A percentile compares a stretch with the other conserved stretches of the same genome.
phyloP scores from a whole-genome alignment of 1,139 yeast species.

The Yamadazyma buinensis region DNA sequence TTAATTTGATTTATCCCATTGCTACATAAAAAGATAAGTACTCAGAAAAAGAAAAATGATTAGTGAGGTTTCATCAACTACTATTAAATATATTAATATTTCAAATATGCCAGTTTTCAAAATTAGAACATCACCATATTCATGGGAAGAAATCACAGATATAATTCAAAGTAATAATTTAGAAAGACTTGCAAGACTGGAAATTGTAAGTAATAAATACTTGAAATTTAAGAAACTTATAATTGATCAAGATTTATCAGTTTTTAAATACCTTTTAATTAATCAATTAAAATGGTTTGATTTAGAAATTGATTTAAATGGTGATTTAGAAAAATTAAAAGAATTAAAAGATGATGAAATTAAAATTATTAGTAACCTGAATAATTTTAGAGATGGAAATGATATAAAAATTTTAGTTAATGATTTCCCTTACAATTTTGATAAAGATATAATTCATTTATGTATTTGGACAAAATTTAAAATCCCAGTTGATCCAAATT shows the following conservation, averaged over 20 bases:
- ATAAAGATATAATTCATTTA: slow-evolving; percentile 31
- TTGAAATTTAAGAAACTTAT: slow-evolving; percentile 31
- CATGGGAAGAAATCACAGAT: slow-evolving; percentile 34
- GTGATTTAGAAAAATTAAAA: slow-evolving; percentile 9
- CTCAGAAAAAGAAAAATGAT: too few relatives aligned
- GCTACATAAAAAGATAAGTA: too few relatives aligned
- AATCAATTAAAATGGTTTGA: slow-evolving; percentile 36
- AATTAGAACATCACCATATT: slow-evolving; percentile 26
- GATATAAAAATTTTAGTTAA: slow-evolving; percentile 35
- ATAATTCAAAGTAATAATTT: slow-evolving; percentile 31
- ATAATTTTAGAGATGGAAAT: slow-evolving; percentile 17
- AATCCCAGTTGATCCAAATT: slow-evolving; percentile 29
- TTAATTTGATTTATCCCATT: too few relatives aligned
- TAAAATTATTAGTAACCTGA: slow-evolving; percentile 15
- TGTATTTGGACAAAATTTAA: slow-evolving; percentile 42
- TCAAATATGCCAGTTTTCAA: slow-evolving; percentile 43
- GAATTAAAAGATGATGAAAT: slow-evolving; percentile 24
- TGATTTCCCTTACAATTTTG: slow-evolving; percentile 44
- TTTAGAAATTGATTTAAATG: too few relatives aligned
- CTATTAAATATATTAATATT: slow-evolving; percentile 21
- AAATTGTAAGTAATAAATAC: slow-evolving; percentile 29
- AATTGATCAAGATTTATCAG: slow-evolving; percentile 20
- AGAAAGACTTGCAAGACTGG: slow-evolving; percentile 40
- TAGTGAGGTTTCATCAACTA: slow-evolving; percentile 5
- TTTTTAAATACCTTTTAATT: slow-evolving; percentile 35